These are phyloP conservation scores for Saturnispora zaruensis DNA, from an alignment of 805 yeast genomes.

Conservation along the genomic window DNA sequence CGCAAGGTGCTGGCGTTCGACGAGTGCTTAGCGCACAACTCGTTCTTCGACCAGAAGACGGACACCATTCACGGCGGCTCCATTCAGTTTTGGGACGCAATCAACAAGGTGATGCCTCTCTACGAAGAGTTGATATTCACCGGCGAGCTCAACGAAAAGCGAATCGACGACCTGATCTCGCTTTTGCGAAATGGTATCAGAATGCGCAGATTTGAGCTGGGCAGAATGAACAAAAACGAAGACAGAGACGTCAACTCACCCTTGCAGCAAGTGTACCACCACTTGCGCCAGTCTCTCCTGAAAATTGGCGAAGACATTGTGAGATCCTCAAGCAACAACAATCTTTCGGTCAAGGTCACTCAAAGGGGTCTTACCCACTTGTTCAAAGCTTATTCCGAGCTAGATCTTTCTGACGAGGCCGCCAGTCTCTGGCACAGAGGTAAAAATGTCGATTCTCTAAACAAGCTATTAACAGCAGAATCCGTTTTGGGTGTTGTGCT, in stretches of 20 bases:
- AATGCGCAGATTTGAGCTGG: constrained; percentile 43
- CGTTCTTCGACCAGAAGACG: constrained; percentile 26
- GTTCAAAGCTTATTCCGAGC: constrained; percentile 50
- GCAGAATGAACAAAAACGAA: constrained; percentile 46
- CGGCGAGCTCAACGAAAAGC: constrained; percentile 37
- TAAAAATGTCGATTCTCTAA: constrained; percentile 32
- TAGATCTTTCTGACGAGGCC: constrained; percentile 52
- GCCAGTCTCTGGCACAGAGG: constrained; percentile 60
- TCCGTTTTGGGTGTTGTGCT: constrained; percentile 60
- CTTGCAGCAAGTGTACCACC: constrained; percentile 32
- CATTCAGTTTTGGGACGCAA: constrained; percentile 41
- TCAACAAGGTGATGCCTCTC: constrained; percentile 40
- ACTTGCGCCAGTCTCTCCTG: constrained; percentile 30
- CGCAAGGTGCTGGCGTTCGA: constrained; percentile 45
- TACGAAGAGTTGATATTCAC: constrained; percentile 39
- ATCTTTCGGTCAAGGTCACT: constrained; percentile 31
- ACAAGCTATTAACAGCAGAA: constrained; percentile 46
- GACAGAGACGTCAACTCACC: constrained; percentile 47
- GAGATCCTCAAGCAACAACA: constrained; percentile 16
- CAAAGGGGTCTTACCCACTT: constrained; percentile 49
- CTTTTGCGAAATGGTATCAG: constrained; percentile 47
- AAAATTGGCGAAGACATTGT: constrained; percentile 39
- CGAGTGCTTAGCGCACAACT: constrained; percentile 33
- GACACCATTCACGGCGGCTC: constrained; percentile 31
- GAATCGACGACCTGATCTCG: constrained; percentile 40